These are phyloP conservation scores for Aspergillus ochraceoroseus DNA, from an alignment of 2,329 filamentous ascomycete species.

Conservation along the genomic window DNA sequence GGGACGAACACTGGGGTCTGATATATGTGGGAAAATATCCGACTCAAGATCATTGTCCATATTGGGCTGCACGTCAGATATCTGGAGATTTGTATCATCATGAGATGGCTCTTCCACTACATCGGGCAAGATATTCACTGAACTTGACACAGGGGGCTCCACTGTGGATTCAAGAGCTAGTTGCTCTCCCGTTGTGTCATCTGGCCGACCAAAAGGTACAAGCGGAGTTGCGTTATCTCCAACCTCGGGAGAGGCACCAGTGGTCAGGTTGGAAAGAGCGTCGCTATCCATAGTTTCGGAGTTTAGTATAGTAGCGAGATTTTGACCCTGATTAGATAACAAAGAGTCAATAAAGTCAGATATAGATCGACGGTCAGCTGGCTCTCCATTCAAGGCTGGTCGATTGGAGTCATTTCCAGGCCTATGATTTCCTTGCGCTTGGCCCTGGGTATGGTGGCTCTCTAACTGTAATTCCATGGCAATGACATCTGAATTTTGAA, in stretches of 20 bases:
- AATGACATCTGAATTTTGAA: conserved; percentile 42
- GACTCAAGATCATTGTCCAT: conserved; percentile 17
- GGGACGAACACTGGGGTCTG: conserved; percentile 18
- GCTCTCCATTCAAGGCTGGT: conserved; percentile 14
- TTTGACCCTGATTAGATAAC: conserved; percentile 30
- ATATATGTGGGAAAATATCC: conserved; percentile 18
- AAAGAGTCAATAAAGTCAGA: conserved; percentile 37
- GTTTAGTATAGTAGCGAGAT: conserved; percentile 16
- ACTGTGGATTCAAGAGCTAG: conserved; percentile 14
- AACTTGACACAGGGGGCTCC: conserved; percentile 11
- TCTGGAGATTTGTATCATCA: conserved; percentile 19
- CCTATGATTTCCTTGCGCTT: conserved; percentile 17
- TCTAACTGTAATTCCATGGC: conserved; percentile 44
- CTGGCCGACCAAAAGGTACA: conserved; percentile 7
- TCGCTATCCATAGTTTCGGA: conserved; percentile 23
- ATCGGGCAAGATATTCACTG: conserved; percentile 30
- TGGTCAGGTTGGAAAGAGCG: conserved; percentile 22
- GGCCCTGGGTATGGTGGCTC: conserved; percentile 27
- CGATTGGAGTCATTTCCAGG: conserved; percentile 15
- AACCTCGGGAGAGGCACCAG: conserved; percentile 17
- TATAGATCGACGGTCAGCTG: conserved; percentile 28
- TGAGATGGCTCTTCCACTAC: conserved; percentile 29
- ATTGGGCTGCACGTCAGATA: conserved; percentile 12
- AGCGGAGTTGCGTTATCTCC: conserved; percentile 13
- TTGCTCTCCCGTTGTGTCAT: conserved; percentile 10